Base-by-base conservation (phyloP, 257 asterid genomes). In the Jasminum sambac region DNA sequence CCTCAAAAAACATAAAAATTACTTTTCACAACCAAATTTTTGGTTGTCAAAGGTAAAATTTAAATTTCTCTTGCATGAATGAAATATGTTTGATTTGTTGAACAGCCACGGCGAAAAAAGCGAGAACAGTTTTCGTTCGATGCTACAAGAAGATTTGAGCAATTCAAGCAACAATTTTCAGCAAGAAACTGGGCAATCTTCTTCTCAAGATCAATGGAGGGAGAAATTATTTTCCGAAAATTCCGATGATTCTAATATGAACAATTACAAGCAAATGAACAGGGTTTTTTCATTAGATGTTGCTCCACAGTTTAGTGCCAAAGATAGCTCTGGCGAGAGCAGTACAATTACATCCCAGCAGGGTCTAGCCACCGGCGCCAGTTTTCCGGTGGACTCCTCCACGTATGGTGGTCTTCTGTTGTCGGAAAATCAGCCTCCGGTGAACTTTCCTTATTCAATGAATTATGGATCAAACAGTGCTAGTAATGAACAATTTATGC, bases 171-270 rank as follows among this genome's bases (percentile, higher is more conserved):
- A 61, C 76, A 78, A 74, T 73, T 89, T 72, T 62, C 90, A 81
- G 50, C 87, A 84, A 76, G 88, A 83, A 57, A 66, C 83, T 3
- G 77, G 64, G 9, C 60, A 36, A 30, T 65, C 81, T 8, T 50
- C 80, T 21, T 60, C 86, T 5, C 89, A 84, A 17, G 88, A 89
- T 3, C 86, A 84, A 23, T 85, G 91, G 93, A 73, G 90, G 50
- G 84, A 83, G 11, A 83, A 77, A 9, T 34, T 78, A 7, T 80
- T 76, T 23, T 61, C 84, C 67, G 84, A 73, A 8, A 69, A 46
- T 17, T 75, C 74, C 7, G 80, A 67, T 2, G 82, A 79, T 26
- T 75, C 95, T 0, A 79, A 88, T 0, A 77, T 64, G 0, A 72
- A 67, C 8, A 80, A 79, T 23, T 81, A 67, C 57, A 82, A 82